phyloP scores from a whole-genome alignment of 2,329 filamentous ascomycete species.

The Exophiala oligosperma region DNA sequence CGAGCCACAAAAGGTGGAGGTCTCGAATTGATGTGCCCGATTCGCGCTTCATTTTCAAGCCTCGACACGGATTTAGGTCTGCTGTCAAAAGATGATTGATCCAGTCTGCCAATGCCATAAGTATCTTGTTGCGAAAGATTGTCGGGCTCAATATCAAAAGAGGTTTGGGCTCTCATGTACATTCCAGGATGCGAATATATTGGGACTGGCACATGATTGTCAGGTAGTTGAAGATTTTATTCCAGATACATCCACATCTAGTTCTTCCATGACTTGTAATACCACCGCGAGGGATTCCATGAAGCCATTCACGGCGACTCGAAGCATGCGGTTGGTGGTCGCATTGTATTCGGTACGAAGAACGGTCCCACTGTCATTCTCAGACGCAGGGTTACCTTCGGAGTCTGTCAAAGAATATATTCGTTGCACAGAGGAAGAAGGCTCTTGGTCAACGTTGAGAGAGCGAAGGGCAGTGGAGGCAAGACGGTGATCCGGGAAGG shows the following conservation, averaged over 20 bases:
- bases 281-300: conserved; percentile 87
- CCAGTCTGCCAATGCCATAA: no score
- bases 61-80: not conserved
- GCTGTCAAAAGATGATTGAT: no score
- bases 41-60: conserved; percentile 1
- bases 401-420: conserved; percentile 58
- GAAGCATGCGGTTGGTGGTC: conserved; percentile 92
- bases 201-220: not conserved
- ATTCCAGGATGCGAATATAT: not conserved
- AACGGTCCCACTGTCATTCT: conserved; percentile 49
- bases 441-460: conserved; percentile 81
- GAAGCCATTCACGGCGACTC: conserved; percentile 94
- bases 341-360: conserved; percentile 78
- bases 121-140: no score
- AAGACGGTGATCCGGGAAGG: conserved; percentile 77
- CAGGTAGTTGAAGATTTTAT: conserved; percentile 12
- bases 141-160: no score
- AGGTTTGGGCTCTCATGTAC: no score
- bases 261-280: conserved; percentile 82
- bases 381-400: conserved; percentile 22
- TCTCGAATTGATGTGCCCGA: conserved; percentile 18
- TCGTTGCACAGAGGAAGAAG: conserved; percentile 79
- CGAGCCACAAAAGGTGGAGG: not conserved
- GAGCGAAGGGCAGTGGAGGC: conserved; percentile 73
- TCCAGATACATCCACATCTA: conserved; percentile 80